These are phyloP conservation scores for Blastobotrys buckinghamii DNA, from an alignment of 1,139 yeast species.

Conservation along the genomic window DNA sequence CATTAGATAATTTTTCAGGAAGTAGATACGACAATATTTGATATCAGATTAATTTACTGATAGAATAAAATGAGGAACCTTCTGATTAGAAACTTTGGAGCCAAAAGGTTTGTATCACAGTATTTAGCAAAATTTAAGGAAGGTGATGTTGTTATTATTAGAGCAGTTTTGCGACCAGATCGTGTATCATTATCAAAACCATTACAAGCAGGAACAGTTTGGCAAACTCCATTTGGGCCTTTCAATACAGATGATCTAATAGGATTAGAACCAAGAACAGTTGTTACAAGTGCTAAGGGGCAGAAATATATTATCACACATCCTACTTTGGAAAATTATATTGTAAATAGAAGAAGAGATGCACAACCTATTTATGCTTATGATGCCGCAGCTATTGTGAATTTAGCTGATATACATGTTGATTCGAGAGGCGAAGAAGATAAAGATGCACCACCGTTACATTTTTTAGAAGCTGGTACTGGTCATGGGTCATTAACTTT, in stretches of 20 bases:
- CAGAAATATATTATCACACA: constrained; percentile 30
- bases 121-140: constrained; percentile 10
- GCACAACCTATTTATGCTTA: constrained; percentile 47
- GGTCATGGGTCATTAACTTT: constrained; percentile 47
- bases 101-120: constrained; percentile 5
- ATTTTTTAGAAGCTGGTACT: constrained; percentile 46
- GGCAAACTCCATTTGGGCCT: constrained; percentile 22
- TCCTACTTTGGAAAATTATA: constrained; percentile 42
- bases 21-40: no score
- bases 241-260: constrained; percentile 36
- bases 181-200: constrained; percentile 31
- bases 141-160: constrained; percentile 29
- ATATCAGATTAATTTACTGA: no score
- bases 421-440: constrained; percentile 21
- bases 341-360: constrained; percentile 35
- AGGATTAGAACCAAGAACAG: constrained; percentile 27
- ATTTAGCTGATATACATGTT: constrained; percentile 41
- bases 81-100: background rate
- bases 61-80: background rate
- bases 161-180: constrained; percentile 27
- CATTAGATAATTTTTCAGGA: background rate
- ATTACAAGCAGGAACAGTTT: constrained; percentile 18
- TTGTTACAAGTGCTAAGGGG: constrained; percentile 21
- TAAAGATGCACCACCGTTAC: constrained; percentile 24
- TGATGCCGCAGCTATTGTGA: constrained; percentile 43